A percentile compares a stretch with the other conserved stretches of the same genome.
Conservation (phyloP, 2,329 filamentous ascomycete species). For the Colletotrichum lentis region DNA sequence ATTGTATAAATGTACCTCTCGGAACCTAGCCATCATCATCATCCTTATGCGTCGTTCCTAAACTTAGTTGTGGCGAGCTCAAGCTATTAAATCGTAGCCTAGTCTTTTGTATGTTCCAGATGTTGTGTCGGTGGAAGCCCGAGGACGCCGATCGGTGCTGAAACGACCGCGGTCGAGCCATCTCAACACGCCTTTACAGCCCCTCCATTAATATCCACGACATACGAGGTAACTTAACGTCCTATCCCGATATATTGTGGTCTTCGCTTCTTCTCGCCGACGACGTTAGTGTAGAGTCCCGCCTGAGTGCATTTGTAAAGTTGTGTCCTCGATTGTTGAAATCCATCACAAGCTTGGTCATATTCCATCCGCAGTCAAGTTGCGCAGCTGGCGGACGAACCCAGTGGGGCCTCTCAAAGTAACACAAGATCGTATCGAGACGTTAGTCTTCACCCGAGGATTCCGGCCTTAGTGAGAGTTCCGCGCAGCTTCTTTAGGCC, state of each 20-base stretch:
- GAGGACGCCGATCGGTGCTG: neutral
- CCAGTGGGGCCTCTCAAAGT: neutral
- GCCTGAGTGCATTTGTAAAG: neutral
- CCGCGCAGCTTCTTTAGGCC: constrained; percentile 33
- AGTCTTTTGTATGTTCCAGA: neutral
- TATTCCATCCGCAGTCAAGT: neutral
- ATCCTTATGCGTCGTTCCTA: neutral
- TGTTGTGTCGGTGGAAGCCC: neutral
- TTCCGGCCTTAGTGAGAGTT: neutral
- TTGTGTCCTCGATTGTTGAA: neutral
- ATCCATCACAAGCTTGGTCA: neutral
- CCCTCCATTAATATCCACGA: too few species aligned
- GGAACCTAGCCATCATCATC: neutral
- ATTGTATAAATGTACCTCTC: neutral
- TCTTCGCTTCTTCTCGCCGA: neutral
- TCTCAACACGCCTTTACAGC: neutral
- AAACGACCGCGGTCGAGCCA: neutral
- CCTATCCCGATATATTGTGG: neutral
- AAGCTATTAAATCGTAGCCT: neutral
- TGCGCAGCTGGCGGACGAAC: neutral
- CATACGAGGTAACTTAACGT: neutral
- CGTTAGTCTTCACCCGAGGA: neutral
- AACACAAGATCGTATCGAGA: neutral
- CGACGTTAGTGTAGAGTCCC: neutral
- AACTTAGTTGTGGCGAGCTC: too few species aligned